These are phyloP conservation scores for Dictyophora rubrovolvata DNA, from an alignment of 768 basidiomycete species.

Conservation along the genomic window DNA sequence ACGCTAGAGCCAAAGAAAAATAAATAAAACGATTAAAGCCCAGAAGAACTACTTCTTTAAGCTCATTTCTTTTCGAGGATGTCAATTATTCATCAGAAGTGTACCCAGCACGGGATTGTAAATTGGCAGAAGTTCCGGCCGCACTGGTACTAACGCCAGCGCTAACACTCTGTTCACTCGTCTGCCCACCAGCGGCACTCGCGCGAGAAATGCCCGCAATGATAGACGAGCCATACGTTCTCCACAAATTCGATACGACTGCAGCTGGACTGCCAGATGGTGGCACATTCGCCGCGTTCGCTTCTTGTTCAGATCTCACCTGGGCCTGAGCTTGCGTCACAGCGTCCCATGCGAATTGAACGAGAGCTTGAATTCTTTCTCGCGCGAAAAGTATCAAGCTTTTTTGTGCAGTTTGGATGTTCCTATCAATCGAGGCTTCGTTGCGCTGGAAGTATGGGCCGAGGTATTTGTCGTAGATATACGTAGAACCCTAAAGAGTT, in stretches of 20 bases:
- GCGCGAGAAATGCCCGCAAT: conserved; percentile 20
- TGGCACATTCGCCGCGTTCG: conserved; percentile 17
- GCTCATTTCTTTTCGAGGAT: no score
- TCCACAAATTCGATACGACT: conserved; percentile 29
- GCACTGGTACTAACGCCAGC: not conserved
- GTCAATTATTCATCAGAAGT: no score
- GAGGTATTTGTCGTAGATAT: conserved; percentile 49
- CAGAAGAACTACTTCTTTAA: no score
- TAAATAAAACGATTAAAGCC: no score
- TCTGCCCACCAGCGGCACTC: conserved; percentile 8
- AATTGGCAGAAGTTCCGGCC: no score
- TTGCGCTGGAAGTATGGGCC: conserved; percentile 51
- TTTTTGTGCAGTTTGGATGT: conserved; percentile 43
- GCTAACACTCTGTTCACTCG: conserved; percentile 5
- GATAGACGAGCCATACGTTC: conserved; percentile 30
- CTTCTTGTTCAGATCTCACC: conserved; percentile 8
- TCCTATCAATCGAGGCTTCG: conserved; percentile 50
- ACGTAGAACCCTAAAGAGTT: conserved; percentile 49
- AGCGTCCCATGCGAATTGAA: conserved; percentile 35
- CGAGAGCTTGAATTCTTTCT: conserved; percentile 36
- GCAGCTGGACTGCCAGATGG: conserved; percentile 22
- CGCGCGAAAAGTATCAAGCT: conserved; percentile 48
- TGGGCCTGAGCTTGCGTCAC: conserved; percentile 31
- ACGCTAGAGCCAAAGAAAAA: no score
- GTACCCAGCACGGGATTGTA: no score